Conservation (phyloP, 495 filamentous ascomycete genomes). For the Tetracladium setigerum region DNA sequence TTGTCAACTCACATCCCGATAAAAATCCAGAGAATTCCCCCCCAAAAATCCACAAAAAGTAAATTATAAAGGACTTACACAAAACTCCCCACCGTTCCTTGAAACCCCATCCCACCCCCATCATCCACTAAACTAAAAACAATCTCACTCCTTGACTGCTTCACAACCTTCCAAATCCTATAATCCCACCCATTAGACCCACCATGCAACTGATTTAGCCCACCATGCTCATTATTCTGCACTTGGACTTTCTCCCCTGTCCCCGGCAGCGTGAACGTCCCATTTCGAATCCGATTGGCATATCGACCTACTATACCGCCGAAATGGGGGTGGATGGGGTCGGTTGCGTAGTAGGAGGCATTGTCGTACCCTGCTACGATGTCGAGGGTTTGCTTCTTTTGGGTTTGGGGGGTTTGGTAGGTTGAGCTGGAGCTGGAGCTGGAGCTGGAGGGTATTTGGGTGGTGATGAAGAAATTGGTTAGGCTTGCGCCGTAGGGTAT, state of each 20-base stretch:
- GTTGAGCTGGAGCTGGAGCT: too few relatives aligned
- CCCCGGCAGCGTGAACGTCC: constrained; percentile 66
- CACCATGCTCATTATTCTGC: constrained; percentile 29
- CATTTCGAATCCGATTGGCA: constrained; percentile 84
- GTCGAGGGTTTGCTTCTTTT: constrained; percentile 37
- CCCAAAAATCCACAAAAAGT: too few relatives aligned
- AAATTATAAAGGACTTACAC: constrained; percentile 26
- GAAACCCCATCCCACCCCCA: constrained; percentile 67
- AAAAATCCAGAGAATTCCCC: too few relatives aligned
- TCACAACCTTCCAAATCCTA: constrained; percentile 71
- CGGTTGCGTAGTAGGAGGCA: constrained; percentile 58
- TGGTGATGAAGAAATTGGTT: constrained; percentile 64
- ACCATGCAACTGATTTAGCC: constrained; percentile 67
- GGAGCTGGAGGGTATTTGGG: constrained; percentile 41
- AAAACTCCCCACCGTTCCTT: constrained; percentile 70
- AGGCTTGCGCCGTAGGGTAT: constrained; percentile 76
- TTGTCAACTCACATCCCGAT: too few relatives aligned
- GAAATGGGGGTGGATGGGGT: constrained; percentile 65
- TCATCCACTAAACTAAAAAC: constrained; percentile 73
- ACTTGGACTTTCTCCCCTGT: constrained; percentile 59
- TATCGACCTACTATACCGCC: constrained; percentile 74
- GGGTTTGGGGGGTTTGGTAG: too few relatives aligned
- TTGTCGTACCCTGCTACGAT: constrained; percentile 76
- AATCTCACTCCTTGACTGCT: constrained; percentile 57
- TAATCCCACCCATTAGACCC: constrained; percentile 76